Conservation (phyloP, 371 early-diverging fungal genomes). For the Mortierella sp. region DNA sequence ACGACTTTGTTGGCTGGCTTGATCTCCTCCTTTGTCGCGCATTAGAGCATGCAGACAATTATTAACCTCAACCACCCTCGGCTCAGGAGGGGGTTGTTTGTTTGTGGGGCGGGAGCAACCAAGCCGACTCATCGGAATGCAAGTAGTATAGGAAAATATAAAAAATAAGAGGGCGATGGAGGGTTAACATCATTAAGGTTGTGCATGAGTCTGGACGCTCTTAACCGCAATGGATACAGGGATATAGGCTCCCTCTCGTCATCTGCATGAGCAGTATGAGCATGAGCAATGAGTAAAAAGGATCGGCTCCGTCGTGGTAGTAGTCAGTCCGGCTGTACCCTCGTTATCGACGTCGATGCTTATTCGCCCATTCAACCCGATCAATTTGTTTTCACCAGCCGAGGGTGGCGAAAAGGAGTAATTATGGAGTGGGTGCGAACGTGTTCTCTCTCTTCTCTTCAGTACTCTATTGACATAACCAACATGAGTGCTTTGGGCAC, state of each 20-base stretch:
- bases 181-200: slow-evolving; percentile 1
- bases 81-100: not conserved
- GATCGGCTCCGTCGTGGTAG: not conserved
- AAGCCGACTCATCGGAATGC: slow-evolving; percentile 8
- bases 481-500: slow-evolving; percentile 1
- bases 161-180: not conserved
- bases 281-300: not conserved
- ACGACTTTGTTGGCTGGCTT: not conserved
- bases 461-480: not conserved
- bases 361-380: not conserved
- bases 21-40: not conserved
- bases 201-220: not conserved
- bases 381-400: not conserved
- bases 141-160: not conserved
- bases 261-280: not conserved
- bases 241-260: not conserved
- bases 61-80: not conserved
- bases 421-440: not conserved
- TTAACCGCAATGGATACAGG: not conserved
- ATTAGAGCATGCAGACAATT: not conserved
- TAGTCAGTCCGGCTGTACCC: not conserved
- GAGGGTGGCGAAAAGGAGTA: not conserved
- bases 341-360: not conserved
- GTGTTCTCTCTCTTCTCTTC: not conserved
- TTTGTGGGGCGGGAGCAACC: slow-evolving; percentile 7